Base-by-base conservation (phyloP, 495 filamentous ascomycete genomes). In the Trichoderma orchidacearum region DNA sequence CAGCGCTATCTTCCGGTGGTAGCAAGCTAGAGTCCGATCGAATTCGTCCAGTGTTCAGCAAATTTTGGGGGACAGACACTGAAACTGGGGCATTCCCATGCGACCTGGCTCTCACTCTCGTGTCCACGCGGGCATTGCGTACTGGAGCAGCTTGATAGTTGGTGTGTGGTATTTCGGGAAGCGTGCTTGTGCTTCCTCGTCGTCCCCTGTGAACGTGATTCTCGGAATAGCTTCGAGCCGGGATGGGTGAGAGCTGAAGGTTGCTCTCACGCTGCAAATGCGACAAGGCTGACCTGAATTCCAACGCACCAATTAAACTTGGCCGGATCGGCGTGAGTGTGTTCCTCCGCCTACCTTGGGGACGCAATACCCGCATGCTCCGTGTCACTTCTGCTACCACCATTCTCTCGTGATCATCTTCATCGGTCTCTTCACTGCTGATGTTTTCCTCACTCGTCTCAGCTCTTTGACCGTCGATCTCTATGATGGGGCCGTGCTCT, bases 221-320 rank as follows among this genome's bases (percentile, higher is more conserved):
- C 54, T 90, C 84, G 2, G 87, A 89, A 66, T 87, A 87, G 55
- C 85, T 78, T 52, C 86, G 79, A 15, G 81, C 67, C 60, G 85
- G 77, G 31, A 95, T 82, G 12, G 82, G 81, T 18, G 80, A 72
- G 32, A 85, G 74, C 51, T 83, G 79, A 50, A 85, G 79, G 58
- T 87, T 92, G 61, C 85, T 80, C 30, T 84, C 85, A 61, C 83
- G 89, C 60, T 93, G 82, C 51, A 97, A 70, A 3, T 88, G 86
- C 6, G 85, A 84, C 51, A 99, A 74, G 12, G 96, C 85, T 2
- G 91, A 89, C 58, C 89, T 82, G 62, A 99, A 99, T 68, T 99
- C 94, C 54, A 99, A 71, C 4, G 85, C 94, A 48, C 94, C 94
- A 5, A 97, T 87, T 21, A 99, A 70, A 72, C 91, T 96, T 5